Evolutionary conservation across 306 rosid species (phyloP).

Genomic region (Lithocarpus polystachyus): DNA sequence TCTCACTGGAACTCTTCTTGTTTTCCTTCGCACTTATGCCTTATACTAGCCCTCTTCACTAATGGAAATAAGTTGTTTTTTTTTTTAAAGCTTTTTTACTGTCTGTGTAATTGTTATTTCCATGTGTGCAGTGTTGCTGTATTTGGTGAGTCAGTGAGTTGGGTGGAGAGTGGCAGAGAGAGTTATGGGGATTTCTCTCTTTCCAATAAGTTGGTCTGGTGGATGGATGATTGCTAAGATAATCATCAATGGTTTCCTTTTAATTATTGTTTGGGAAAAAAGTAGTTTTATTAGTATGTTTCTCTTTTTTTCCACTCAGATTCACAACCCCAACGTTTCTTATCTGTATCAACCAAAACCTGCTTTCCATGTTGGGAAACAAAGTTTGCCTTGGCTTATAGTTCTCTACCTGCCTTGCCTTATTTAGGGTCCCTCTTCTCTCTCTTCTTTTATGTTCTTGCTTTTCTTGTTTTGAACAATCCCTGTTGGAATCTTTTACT

Average conservation of each 20-base stretch:
- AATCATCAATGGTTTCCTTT: background rate
- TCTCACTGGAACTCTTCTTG: background rate
- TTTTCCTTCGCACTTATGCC: background rate
- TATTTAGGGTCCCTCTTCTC: background rate
- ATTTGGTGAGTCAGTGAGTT: slow-evolving; percentile 15
- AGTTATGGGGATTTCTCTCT: slow-evolving; percentile 16
- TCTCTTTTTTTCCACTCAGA: background rate
- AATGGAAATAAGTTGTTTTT: background rate
- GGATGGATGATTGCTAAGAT: slow-evolving; percentile 15
- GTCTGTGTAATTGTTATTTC: slow-evolving; percentile 3
- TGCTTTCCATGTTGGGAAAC: background rate
- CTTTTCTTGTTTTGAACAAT: no score
- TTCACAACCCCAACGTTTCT: background rate
- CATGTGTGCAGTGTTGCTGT: slow-evolving; percentile 2
- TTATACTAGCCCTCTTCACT: background rate
- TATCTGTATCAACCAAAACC: slow-evolving; percentile 4
- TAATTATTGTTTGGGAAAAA: background rate
- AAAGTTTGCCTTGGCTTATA: background rate
- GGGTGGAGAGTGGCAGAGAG: slow-evolving; percentile 19
- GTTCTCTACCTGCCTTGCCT: background rate
- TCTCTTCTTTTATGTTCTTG: background rate
- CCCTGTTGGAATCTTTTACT: no score
- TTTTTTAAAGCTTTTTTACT: background rate
- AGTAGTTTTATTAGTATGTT: background rate
- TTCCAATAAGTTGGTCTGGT: slow-evolving; percentile 23